Evolutionary conservation across 2,329 filamentous ascomycete genomes (phyloP).

Genomic region (Aureobasidium sp.): DNA sequence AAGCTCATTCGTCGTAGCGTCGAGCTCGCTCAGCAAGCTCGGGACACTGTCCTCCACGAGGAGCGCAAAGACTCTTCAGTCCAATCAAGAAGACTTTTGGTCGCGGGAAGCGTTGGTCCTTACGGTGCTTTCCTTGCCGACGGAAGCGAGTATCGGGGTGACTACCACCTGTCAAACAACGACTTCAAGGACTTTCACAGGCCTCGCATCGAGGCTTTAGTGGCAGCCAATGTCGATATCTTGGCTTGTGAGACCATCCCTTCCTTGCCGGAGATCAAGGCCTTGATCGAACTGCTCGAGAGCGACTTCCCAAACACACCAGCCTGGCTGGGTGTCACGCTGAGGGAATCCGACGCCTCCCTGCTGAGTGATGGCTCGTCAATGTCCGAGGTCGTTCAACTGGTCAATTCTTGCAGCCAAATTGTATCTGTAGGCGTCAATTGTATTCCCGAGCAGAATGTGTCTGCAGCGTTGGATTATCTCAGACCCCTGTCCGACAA

Average conservation of each 20-base stretch:
- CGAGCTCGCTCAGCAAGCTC: slow-evolving; percentile 33
- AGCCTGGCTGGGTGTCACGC: slow-evolving; percentile 39
- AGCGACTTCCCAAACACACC: slow-evolving; percentile 32
- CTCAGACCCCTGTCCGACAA: slow-evolving; percentile 28
- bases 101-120: slow-evolving; percentile 43
- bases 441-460: slow-evolving; percentile 34
- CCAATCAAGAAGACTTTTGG: slow-evolving; percentile 24
- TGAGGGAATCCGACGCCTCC: slow-evolving; percentile 26
- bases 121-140: slow-evolving; percentile 43
- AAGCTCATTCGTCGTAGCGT: slow-evolving; percentile 36
- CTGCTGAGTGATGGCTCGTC: slow-evolving; percentile 38
- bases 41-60: slow-evolving; percentile 20
- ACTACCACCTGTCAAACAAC: slow-evolving; percentile 29
- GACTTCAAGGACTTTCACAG: slow-evolving; percentile 39
- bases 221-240: slow-evolving; percentile 37
- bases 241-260: slow-evolving; percentile 43
- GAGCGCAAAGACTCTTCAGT: not conserved
- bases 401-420: slow-evolving; percentile 27
- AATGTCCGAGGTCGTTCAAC: slow-evolving; percentile 26
- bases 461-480: slow-evolving; percentile 28
- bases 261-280: slow-evolving; percentile 32
- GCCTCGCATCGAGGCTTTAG: slow-evolving; percentile 34
- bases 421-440: slow-evolving; percentile 41
- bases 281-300: slow-evolving; percentile 33
- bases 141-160: slow-evolving; percentile 41